Percentiles rank a stretch among this genome's conserved stretches.
These are phyloP conservation scores for Alternaria brassicicola DNA, from an alignment of 2,329 filamentous ascomycete species.

Conservation along the genomic window DNA sequence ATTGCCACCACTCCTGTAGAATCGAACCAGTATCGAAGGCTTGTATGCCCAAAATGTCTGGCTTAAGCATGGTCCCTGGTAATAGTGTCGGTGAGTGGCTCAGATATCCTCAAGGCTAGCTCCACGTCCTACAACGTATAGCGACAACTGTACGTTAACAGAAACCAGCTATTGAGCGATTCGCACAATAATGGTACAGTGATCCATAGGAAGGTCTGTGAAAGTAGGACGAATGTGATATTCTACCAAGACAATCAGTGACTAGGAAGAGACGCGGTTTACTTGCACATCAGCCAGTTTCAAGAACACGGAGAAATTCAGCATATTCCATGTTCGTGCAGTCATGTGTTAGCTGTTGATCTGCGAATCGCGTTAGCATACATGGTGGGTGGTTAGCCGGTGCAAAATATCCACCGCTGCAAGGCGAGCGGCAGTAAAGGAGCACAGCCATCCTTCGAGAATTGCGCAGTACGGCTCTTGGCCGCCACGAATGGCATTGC, in stretches of 20 bases:
- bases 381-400: slow-evolving; percentile 17
- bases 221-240: slow-evolving; percentile 2
- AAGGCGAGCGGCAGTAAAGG: slow-evolving; percentile 20
- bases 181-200: background rate
- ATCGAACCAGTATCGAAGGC: slow-evolving; percentile 35
- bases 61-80: slow-evolving; percentile 7
- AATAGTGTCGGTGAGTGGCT: background rate
- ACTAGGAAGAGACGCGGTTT: slow-evolving; percentile 7
- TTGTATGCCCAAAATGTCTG: slow-evolving; percentile 37
- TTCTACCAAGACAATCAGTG: slow-evolving; percentile 2
- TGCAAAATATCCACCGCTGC: slow-evolving; percentile 17
- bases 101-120: background rate
- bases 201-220: background rate
- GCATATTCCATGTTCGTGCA: slow-evolving; percentile 23
- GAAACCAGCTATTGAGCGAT: background rate
- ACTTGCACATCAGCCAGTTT: slow-evolving; percentile 28
- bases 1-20: slow-evolving; percentile 44
- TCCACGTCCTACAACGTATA: background rate
- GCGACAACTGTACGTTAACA: background rate
- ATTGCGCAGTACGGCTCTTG: slow-evolving; percentile 27
- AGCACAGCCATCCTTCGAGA: slow-evolving; percentile 36
- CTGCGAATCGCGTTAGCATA: slow-evolving; percentile 32
- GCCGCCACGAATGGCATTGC: slow-evolving; percentile 26
- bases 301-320: slow-evolving; percentile 23
- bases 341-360: slow-evolving; percentile 35